These are phyloP conservation scores for Daldinia concentrica DNA, from an alignment of 495 filamentous ascomycete genomes.

Conservation along the genomic window DNA sequence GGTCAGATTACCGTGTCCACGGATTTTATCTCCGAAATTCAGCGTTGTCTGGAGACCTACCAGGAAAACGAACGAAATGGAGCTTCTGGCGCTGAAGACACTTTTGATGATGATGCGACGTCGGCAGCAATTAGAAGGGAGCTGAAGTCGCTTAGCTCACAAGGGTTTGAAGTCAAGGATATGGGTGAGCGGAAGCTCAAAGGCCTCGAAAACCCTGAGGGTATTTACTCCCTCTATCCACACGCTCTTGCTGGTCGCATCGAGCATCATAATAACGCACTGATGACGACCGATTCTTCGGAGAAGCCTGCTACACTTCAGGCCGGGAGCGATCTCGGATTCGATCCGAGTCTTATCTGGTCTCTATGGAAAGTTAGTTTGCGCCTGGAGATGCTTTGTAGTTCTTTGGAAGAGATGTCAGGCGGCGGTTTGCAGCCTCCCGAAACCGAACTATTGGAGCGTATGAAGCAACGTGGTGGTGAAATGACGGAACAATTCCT, in stretches of 20 bases:
- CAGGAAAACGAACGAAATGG: conserved; percentile 75
- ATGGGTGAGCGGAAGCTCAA: conserved; percentile 94
- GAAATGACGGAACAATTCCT: conserved; percentile 88
- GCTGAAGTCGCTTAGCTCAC: conserved; percentile 83
- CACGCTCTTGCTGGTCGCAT: conserved; percentile 83
- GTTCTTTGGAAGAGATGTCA: conserved; percentile 75
- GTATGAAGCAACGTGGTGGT: conserved; percentile 82
- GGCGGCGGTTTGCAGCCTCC: conserved; percentile 69
- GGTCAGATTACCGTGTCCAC: conserved; percentile 96
- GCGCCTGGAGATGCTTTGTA: conserved; percentile 91
- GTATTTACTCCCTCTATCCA: conserved; percentile 92
- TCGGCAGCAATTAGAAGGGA: conserved; percentile 83
- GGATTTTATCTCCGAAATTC: conserved; percentile 96
- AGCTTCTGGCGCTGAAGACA: conserved; percentile 73
- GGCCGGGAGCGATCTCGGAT: conserved; percentile 64
- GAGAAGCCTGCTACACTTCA: conserved; percentile 57
- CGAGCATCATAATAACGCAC: conserved; percentile 68
- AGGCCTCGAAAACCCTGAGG: conserved; percentile 96
- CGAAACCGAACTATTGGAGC: conserved; percentile 81
- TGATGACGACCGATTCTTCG: conserved; percentile 49
- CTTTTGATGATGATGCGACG: conserved; percentile 73
- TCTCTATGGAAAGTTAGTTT: conserved; percentile 87
- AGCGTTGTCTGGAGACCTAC: conserved; percentile 87
- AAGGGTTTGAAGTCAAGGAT: conserved; percentile 96
- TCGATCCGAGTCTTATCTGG: conserved; percentile 88